Percentiles rank a stretch among this genome's conserved stretches.
phyloP scores from a whole-genome alignment of 345 rosid species.

The Boechera stricta region DNA sequence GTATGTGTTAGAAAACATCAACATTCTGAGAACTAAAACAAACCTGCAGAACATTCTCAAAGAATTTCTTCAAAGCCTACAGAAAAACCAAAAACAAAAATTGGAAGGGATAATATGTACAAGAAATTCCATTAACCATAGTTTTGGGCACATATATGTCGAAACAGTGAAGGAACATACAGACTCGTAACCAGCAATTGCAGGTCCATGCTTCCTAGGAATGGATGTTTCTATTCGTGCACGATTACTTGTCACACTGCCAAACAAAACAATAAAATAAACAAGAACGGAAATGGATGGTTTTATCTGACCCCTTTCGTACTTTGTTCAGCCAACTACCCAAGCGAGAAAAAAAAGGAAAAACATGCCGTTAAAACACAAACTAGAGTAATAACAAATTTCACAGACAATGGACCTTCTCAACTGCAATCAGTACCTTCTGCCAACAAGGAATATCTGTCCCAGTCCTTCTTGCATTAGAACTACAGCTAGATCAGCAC shows the following conservation, averaged over 20 bases:
- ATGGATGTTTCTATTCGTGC: conserved; percentile 87
- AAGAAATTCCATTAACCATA: neutral
- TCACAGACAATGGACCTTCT: conserved; percentile 9
- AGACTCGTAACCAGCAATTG: conserved; percentile 93
- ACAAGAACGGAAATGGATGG: neutral
- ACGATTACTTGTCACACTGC: conserved; percentile 84
- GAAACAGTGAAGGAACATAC: conserved; percentile 40
- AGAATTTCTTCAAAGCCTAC: conserved; percentile 92
- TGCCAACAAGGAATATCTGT: conserved; percentile 81
- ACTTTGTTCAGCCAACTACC: conserved; percentile 9
- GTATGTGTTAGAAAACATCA: conserved; percentile 23
- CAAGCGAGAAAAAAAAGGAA: neutral
- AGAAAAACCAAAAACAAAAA: conserved; percentile 15
- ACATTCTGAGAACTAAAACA: conserved; percentile 27
- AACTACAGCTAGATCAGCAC: conserved; percentile 92
- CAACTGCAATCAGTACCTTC: conserved; percentile 61
- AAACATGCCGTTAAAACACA: conserved; percentile 9
- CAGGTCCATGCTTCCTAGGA: conserved; percentile 99
- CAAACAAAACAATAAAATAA: conserved; percentile 28
- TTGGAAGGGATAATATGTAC: conserved; percentile 10
- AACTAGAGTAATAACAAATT: conserved; percentile 4
- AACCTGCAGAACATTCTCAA: conserved; percentile 89
- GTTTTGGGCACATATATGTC: neutral
- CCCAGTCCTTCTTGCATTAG: conserved; percentile 99
- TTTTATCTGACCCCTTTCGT: neutral